Evolutionary conservation across 495 filamentous ascomycete genomes (phyloP).

Genomic region (Aspergillus wentii): DNA sequence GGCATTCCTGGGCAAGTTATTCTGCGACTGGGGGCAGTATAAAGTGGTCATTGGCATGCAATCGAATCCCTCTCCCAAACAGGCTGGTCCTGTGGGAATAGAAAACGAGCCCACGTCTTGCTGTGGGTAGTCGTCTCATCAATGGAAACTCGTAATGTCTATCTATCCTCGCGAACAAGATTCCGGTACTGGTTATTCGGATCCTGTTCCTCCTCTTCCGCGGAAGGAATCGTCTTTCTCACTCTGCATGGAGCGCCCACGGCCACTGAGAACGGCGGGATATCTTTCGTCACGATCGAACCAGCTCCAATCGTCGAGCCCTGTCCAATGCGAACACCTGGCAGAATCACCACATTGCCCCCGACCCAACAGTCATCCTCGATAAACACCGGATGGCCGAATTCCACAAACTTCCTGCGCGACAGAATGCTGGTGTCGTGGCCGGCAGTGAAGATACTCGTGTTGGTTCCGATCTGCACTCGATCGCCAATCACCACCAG

Average conservation of each 20-base stretch:
- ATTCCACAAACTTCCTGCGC: conserved; percentile 28
- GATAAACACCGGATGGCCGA: conserved; percentile 29
- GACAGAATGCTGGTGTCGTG: conserved; percentile 38
- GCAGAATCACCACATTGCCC: conserved; percentile 33
- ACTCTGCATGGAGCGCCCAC: conserved; percentile 33
- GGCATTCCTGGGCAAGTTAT: conserved; percentile 49
- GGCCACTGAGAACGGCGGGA: conserved; percentile 33
- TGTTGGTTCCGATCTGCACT: conserved; percentile 38
- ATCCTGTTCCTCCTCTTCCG: conserved; percentile 23
- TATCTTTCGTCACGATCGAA: conserved; percentile 35
- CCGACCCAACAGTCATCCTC: conserved; percentile 49
- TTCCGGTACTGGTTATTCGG: conserved; percentile 18
- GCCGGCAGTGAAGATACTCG: conserved; percentile 39
- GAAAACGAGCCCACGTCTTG: too few relatives aligned
- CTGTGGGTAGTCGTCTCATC: too few relatives aligned
- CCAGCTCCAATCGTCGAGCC: conserved; percentile 43
- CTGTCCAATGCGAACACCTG: conserved; percentile 41
- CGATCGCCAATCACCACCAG: conserved; percentile 40
- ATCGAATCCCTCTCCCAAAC: too few relatives aligned
- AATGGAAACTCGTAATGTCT: too few relatives aligned
- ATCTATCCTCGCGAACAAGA: conserved; percentile 10
- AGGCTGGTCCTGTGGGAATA: too few relatives aligned
- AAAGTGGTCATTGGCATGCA: too few relatives aligned
- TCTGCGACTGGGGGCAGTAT: conserved; percentile 47
- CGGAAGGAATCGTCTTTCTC: conserved; percentile 32